Evolutionary conservation across 805 yeast genomes (phyloP).

Genomic region (Soucietia sequanensis): DNA sequence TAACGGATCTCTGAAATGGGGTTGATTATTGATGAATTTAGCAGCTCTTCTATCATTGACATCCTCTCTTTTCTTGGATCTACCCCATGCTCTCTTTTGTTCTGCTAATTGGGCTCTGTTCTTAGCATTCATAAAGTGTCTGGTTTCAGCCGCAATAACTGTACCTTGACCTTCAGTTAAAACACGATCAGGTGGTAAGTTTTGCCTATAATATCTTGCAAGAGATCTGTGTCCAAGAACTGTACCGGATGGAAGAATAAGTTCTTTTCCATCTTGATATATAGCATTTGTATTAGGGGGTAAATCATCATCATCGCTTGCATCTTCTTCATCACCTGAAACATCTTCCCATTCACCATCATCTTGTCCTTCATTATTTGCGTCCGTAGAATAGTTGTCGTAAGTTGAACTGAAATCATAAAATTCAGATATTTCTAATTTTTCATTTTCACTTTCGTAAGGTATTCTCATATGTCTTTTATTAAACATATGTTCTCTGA

Average conservation of each 20-base stretch:
- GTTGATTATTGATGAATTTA: constrained; percentile 76
- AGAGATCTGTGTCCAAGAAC: constrained; percentile 43
- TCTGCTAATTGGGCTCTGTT: constrained; percentile 41
- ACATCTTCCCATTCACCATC: constrained; percentile 44
- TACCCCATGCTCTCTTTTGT: constrained; percentile 61
- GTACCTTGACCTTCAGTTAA: constrained; percentile 48
- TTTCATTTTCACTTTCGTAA: constrained; percentile 78
- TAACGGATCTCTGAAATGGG: constrained; percentile 53
- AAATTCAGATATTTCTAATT: constrained; percentile 70
- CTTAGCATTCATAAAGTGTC: constrained; percentile 44
- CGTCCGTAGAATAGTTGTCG: constrained; percentile 19
- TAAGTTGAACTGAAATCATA: constrained; percentile 80
- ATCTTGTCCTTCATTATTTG: constrained; percentile 11
- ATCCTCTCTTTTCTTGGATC: constrained; percentile 50
- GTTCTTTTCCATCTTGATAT: constrained; percentile 36
- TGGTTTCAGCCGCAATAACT: constrained; percentile 49
- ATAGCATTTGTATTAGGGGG: constrained; percentile 27
- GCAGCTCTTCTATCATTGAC: constrained; percentile 57
- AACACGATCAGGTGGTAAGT: constrained; percentile 42
- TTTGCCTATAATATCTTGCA: constrained; percentile 44
- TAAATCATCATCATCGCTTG: constrained; percentile 28
- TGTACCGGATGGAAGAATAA: constrained; percentile 42
- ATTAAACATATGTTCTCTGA: constrained; percentile 80
- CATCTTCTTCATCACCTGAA: constrained; percentile 23
- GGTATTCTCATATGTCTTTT: constrained; percentile 91